Percentiles rank a stretch among this genome's conserved stretches.
Conservation (phyloP, 257 asterid genomes). For the Euphrasia confusa region DNA sequence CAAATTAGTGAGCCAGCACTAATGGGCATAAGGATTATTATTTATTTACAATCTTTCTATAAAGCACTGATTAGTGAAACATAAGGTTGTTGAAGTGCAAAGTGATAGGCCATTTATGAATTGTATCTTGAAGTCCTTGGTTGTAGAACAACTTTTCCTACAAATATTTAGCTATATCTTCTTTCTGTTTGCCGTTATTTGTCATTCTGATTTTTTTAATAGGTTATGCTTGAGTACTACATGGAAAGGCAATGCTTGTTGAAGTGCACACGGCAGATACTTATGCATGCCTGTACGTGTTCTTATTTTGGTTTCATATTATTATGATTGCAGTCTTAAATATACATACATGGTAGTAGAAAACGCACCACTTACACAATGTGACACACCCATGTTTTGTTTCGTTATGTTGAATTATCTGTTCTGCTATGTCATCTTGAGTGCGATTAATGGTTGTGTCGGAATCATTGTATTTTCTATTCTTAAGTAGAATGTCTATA, state of each 20-base stretch:
- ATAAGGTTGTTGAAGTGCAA: slow-evolving; percentile 19
- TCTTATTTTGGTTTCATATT: slow-evolving; percentile 23
- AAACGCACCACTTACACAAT: slow-evolving; percentile 8
- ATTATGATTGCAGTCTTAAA: slow-evolving; percentile 14
- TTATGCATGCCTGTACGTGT: slow-evolving; percentile 73
- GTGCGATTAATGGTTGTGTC: background rate
- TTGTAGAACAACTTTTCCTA: slow-evolving; percentile 9
- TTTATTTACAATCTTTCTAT: slow-evolving; percentile 4
- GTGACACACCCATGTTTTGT: background rate
- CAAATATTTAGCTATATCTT: slow-evolving; percentile 1
- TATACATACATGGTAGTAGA: slow-evolving; percentile 5
- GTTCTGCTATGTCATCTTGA: slow-evolving; percentile 15
- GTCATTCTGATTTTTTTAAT: slow-evolving; percentile 17
- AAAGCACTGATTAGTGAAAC: slow-evolving; percentile 7
- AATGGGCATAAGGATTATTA: too few relatives aligned
- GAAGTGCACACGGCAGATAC: slow-evolving; percentile 84
- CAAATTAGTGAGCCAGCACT: too few relatives aligned
- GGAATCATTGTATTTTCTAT: background rate
- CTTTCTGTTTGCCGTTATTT: slow-evolving; percentile 7
- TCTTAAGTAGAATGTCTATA: background rate
- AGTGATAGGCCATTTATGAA: background rate
- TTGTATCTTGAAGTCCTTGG: slow-evolving; percentile 16
- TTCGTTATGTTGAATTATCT: background rate
- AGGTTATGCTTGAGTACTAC: slow-evolving; percentile 81
- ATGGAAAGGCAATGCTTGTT: slow-evolving; percentile 79